Evolutionary conservation across 208 protist genomes (phyloP).

Genomic region (Acanthamoeba lenticulata): DNA sequence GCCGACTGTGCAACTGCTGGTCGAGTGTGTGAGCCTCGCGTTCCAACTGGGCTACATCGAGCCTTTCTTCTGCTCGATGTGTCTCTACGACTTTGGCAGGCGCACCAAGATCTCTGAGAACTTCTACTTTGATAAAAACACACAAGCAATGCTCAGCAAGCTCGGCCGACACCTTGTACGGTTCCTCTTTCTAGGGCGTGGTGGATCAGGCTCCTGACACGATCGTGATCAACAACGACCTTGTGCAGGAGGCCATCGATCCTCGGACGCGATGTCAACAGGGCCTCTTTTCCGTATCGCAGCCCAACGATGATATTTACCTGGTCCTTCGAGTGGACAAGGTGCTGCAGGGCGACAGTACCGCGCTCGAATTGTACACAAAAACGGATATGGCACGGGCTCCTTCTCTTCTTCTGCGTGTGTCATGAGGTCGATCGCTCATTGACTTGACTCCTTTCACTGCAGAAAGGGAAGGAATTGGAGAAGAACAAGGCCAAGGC

Average conservation of each 20-base stretch:
- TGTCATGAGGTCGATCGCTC: too few species aligned
- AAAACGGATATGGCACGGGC: constrained; percentile 52
- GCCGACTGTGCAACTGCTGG: not conserved
- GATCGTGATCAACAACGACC: too few species aligned
- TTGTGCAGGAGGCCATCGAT: constrained; percentile 32
- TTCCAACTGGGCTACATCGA: constrained; percentile 58
- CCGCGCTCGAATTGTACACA: constrained; percentile 68
- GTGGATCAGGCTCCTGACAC: not conserved
- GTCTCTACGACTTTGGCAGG: constrained; percentile 49
- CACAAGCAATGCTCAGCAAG: not conserved
- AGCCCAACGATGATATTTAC: constrained; percentile 71
- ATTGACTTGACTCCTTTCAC: too few species aligned
- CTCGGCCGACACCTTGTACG: constrained; percentile 52
- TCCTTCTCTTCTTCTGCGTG: too few species aligned
- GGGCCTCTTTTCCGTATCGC: constrained; percentile 25
- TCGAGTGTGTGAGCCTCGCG: constrained; percentile 13
- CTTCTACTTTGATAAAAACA: constrained; percentile 69
- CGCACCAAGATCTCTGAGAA: constrained; percentile 52
- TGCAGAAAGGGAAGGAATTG: constrained; percentile 71
- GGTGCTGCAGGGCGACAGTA: constrained; percentile 74
- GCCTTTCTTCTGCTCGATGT: constrained; percentile 67
- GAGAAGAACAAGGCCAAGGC: constrained; percentile 69
- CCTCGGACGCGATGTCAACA: not conserved
- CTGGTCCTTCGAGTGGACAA: constrained; percentile 74
- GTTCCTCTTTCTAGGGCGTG: not conserved